Base-by-base conservation (phyloP, 1,284 basidiomycete species). In the Heterobasidion annosum region DNA sequence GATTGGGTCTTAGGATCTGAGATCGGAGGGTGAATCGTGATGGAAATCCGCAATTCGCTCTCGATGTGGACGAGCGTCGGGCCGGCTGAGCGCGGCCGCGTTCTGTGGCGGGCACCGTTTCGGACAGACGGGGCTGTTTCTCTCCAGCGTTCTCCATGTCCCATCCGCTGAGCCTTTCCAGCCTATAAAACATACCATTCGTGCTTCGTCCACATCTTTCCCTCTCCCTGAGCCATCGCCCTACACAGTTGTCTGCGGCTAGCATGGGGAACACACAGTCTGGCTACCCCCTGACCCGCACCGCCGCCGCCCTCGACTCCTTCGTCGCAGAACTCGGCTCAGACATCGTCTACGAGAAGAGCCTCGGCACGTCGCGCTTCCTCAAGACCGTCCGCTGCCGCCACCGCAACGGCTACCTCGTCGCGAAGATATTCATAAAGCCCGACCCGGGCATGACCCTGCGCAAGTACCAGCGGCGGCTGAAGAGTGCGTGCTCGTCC, bases 301-400 rank as follows among this genome's bases (percentile, higher is more conserved):
- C 83, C 0, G 81, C 77, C 8, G 89, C 87, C 48, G 90, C 91
- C 7, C 74, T 94, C 56, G 93, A 95, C 68, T 92, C 90, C 4
- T 95, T 92, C 66, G 85, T 98, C 32, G 79, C 85, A 6, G 93
- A 97, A 66, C 78, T 97, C 8, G 88, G 89, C 10, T 79, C 78
- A 13, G 93, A 96, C 65, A 79, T 96, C 16, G 78, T 88, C 4
- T 96, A 95, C 64, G 94, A 97, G 66, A 89, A 91, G 75, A 93
- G 91, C 67, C 75, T 95, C 67, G 93, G 88, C 45, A 85, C 91
- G n/a, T 89, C 95, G 8, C 86, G 96, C 16, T 98, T 98, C 66
- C 81, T 99, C 60, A 98, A 98, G 75, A 91, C 95, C 0, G 93
- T 93, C 55, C 79, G 84, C 57, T 91, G 85, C 53, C 75, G 83